Conservation (phyloP, 495 filamentous ascomycete genomes). For the Aspergillus nanangensis region DNA sequence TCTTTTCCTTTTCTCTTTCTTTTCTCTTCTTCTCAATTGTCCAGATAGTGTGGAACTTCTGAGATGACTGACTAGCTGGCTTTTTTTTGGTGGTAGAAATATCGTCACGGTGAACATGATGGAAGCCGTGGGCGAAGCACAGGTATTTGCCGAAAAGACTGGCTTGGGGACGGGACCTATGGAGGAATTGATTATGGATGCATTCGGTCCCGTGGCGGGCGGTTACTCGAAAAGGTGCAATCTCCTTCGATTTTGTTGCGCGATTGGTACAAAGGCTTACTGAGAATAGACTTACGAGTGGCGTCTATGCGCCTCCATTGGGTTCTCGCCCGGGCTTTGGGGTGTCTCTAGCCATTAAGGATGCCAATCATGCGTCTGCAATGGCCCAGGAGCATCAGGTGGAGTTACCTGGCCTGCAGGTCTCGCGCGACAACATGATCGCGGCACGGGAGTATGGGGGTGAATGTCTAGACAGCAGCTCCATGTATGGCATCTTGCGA, state of each 20-base stretch:
- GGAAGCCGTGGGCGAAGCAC: slow-evolving; percentile 49
- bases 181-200: slow-evolving; percentile 47
- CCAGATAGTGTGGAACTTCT: too few relatives aligned
- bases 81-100: slow-evolving; percentile 20
- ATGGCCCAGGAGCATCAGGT: slow-evolving; percentile 33
- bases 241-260: too few relatives aligned
- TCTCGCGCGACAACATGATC: slow-evolving; percentile 37
- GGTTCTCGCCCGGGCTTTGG: slow-evolving; percentile 40
- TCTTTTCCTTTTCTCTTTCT: neutral
- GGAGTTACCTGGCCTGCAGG: slow-evolving; percentile 32
- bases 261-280: too few relatives aligned
- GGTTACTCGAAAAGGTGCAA: slow-evolving; percentile 47
- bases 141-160: slow-evolving; percentile 52
- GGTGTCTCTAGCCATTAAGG: slow-evolving; percentile 43
- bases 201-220: slow-evolving; percentile 46
- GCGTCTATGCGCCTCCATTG: slow-evolving; percentile 40
- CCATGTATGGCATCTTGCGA: slow-evolving; percentile 41
- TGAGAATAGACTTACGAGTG: slow-evolving; percentile 42
- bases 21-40: neutral
- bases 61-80: neutral
- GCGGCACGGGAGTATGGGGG: slow-evolving; percentile 37
- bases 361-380: slow-evolving; percentile 36
- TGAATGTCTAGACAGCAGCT: slow-evolving; percentile 40
- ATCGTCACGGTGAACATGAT: slow-evolving; percentile 45
- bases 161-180: slow-evolving; percentile 46